Evolutionary conservation across 805 yeast genomes (phyloP), one percentile per base, ranked within the genome.

Genomic region (Kluyveromyces wickerhamii): DNA sequence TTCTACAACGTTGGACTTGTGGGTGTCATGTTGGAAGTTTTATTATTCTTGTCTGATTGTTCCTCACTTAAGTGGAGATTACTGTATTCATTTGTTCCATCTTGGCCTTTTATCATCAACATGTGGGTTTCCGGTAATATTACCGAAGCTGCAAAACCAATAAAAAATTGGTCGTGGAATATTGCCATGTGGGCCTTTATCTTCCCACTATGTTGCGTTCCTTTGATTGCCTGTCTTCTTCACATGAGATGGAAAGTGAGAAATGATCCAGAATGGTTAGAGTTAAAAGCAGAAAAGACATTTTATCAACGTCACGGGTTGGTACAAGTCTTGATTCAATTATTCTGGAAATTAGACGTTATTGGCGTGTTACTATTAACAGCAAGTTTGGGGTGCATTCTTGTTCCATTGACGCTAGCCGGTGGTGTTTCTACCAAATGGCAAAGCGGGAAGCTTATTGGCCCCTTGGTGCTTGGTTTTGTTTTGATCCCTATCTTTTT

Each of bases 41-140:
- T 75, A 44, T 59, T 81, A 24, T 62, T 80, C 28, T 53, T 75
- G 40, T 77, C 84, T 2, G 94, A 82, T 57, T 65, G 73, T 49
- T 77, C 88, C 6, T 65, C 69, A 41, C 64, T 81, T 48, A 78
- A 73, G 52, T 78, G 86, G 81, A 74, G 92, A 63, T 66, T 81
- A 45, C 64, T 73, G 29, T 71, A 67, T 45, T 72, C 80, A 22
- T 74, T 77, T 44, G 61, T 77, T 24, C 85, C 88, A 17, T 73
- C 85, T 4, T 64, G 75, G 48, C 89, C 89, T 2, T 78, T 69
- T 47, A 72, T 82, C 48, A 76, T 83, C 57, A 82, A 79, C 58
- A 77, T 89, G 11, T 83, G 92, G 92, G 67, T 80, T 37, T 59
- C 77, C 19, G 89, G 86, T 50, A 63, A 76, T 46, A 63, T 82